Conservation (phyloP, 2,329 filamentous ascomycete species). For the Hypomyces perniciosus region DNA sequence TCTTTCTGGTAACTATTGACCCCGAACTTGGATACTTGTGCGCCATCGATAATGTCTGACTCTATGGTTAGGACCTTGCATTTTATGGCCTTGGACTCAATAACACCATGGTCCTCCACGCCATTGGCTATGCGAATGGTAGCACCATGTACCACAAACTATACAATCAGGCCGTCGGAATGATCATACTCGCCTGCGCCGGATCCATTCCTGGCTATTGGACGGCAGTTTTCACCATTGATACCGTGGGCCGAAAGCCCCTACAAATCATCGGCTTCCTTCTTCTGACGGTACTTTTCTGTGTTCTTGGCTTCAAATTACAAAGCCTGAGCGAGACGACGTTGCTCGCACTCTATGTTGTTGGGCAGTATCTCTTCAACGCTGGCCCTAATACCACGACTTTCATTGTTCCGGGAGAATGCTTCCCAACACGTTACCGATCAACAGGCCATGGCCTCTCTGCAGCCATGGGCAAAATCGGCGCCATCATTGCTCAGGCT, state of each 20-base stretch:
- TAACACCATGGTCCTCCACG: slow-evolving; percentile 62
- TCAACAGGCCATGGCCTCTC: slow-evolving; percentile 59
- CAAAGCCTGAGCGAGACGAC: slow-evolving; percentile 40
- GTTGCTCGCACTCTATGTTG: slow-evolving; percentile 55
- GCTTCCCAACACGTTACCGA: slow-evolving; percentile 58
- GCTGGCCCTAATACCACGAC: slow-evolving; percentile 61
- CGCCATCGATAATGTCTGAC: not conserved
- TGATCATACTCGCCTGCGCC: slow-evolving; percentile 70
- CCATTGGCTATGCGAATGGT: slow-evolving; percentile 65
- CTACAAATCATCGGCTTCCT: slow-evolving; percentile 62
- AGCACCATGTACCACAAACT: slow-evolving; percentile 61
- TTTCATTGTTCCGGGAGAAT: slow-evolving; percentile 59
- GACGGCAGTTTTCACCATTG: slow-evolving; percentile 66
- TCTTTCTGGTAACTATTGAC: slow-evolving; percentile 52
- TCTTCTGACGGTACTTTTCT: slow-evolving; percentile 56
- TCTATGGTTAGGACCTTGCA: slow-evolving; percentile 48
- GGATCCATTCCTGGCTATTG: slow-evolving; percentile 77
- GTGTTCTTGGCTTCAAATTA: slow-evolving; percentile 56
- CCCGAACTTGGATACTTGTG: not conserved
- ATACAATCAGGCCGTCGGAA: slow-evolving; percentile 67
- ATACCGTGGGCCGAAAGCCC: slow-evolving; percentile 70
- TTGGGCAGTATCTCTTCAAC: slow-evolving; percentile 63
- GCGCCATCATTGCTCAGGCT: slow-evolving; percentile 60
- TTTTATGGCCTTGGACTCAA: slow-evolving; percentile 72
- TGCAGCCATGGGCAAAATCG: slow-evolving; percentile 61